Base-by-base conservation (phyloP, 805 yeast species). In the Wickerhamiella brachini region DNA sequence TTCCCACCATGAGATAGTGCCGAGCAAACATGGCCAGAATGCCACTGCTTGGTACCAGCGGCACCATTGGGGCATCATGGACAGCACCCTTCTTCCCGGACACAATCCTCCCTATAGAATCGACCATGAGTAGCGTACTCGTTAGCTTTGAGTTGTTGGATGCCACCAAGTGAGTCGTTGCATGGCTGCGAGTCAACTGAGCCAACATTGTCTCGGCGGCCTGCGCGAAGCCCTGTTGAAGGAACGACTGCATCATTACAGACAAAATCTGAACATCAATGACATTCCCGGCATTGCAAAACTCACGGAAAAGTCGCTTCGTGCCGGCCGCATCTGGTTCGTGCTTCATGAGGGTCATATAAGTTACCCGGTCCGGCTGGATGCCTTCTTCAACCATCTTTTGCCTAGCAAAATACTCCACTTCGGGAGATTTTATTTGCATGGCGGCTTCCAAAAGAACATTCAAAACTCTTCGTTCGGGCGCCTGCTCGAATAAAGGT, bases 301-400 rank as follows among this genome's bases (percentile, higher is more conserved):
- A 52, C 23, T 53, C 56, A 4, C 47, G 48, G 48, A 54, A 55
- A 17, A 54, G 39, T 17, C 51, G 44, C 17, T 52, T 53, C 10
- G 56, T 47, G n/a, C 50, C 56, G 17, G 50, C 44, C 13, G 54
- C 51, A 13, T 52, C 56, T 22, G 46, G 37, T 5, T 51, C 54
- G 46, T 53, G 52, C 9, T 54, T 34, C 52, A 67, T 49, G 41
- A 57, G 47, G 4, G 57, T 48, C 41, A 58, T 55, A 45, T 59
- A 57, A 1, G 72, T 67, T 45, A 57, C 55, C 41, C 72, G 52
- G 54, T 69, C 69, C 23, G 64, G 59, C 13, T 47, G 34, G n/a
- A 63, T 41, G 8, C 47, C 45, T 46, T 55, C 34, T 10, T 24
- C 44, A 2, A 49, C 47, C 55, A 58, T 49, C 53, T 64, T 59